A percentile compares a stretch with the other conserved stretches of the same genome.
phyloP scores from a whole-genome alignment of 2,329 filamentous ascomycete species.

The Nemania abortiva region DNA sequence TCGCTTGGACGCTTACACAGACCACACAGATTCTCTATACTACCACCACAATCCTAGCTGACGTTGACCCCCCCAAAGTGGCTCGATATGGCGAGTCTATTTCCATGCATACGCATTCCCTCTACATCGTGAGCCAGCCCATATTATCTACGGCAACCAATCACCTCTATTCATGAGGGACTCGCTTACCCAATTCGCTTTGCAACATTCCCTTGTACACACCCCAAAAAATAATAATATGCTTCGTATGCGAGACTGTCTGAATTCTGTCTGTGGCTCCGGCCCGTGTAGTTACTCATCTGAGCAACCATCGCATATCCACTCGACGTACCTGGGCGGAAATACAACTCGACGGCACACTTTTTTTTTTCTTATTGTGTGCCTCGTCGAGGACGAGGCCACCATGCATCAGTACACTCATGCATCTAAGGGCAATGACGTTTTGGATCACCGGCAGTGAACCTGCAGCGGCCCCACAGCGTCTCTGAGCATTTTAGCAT shows the following conservation, averaged over 20 bases:
- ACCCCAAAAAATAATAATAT: no score
- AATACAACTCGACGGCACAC: background rate
- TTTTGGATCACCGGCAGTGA: background rate
- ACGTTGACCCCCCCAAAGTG: background rate
- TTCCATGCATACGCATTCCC: conserved; percentile 12
- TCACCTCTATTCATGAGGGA: background rate
- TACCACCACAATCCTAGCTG: background rate
- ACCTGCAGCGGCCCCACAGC: conserved; percentile 9
- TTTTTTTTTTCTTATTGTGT: background rate
- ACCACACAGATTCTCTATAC: background rate
- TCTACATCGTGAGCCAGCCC: background rate
- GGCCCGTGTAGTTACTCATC: background rate
- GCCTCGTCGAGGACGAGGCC: background rate
- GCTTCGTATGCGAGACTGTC: background rate
- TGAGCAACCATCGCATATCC: background rate
- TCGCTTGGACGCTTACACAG: background rate
- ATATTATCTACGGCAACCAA: background rate
- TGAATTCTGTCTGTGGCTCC: background rate
- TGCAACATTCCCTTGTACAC: background rate
- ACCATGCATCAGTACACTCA: background rate
- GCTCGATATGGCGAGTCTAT: background rate
- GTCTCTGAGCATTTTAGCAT: background rate
- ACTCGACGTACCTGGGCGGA: background rate
- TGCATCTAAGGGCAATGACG: background rate
- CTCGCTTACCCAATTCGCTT: background rate